These are phyloP conservation scores for Gorgonomyces haynaldii DNA, from an alignment of 192 early-diverging fungal genomes.

Conservation along the genomic window DNA sequence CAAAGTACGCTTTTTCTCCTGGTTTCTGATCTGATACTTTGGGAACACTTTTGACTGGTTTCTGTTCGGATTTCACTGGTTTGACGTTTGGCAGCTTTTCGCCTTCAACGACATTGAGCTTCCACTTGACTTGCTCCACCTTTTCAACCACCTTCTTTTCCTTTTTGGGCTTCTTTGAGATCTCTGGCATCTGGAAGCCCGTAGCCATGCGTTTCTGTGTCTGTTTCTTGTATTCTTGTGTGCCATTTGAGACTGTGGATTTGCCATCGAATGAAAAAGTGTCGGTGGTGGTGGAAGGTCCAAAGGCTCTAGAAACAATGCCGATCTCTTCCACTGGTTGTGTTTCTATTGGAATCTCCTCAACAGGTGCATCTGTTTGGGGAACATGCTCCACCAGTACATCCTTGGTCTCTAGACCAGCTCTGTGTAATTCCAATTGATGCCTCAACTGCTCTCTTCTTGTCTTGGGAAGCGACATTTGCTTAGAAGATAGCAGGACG, in stretches of 20 bases:
- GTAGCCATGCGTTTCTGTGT: not conserved
- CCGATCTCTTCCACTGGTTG: too few relatives aligned
- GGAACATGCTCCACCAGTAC: slow-evolving; percentile 19
- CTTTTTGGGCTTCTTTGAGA: not conserved
- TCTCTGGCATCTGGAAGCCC: slow-evolving; percentile 1
- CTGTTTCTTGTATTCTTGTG: slow-evolving; percentile 3
- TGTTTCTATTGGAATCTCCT: too few relatives aligned
- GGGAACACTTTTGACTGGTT: not conserved
- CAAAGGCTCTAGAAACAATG: too few relatives aligned
- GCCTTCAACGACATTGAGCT: slow-evolving; percentile 25
- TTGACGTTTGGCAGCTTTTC: slow-evolving; percentile 15
- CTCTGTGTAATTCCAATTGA: slow-evolving; percentile 30
- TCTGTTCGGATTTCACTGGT: slow-evolving; percentile 7
- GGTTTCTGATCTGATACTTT: not conserved
- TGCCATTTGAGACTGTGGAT: not conserved
- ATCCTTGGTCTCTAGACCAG: slow-evolving; percentile 30
- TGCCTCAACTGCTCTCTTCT: slow-evolving; percentile 27
- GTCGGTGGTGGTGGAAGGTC: not conserved
- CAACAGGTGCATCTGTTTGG: not conserved
- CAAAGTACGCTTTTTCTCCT: slow-evolving; percentile 19
- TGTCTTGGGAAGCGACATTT: slow-evolving; percentile 28
- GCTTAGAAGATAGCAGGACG: slow-evolving; percentile 22
- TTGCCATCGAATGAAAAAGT: not conserved
- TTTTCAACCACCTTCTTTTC: slow-evolving; percentile 4
- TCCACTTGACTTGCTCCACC: slow-evolving; percentile 16